phyloP scores from a whole-genome alignment of 208 protist genomes.

The Crithidia sp. region DNA sequence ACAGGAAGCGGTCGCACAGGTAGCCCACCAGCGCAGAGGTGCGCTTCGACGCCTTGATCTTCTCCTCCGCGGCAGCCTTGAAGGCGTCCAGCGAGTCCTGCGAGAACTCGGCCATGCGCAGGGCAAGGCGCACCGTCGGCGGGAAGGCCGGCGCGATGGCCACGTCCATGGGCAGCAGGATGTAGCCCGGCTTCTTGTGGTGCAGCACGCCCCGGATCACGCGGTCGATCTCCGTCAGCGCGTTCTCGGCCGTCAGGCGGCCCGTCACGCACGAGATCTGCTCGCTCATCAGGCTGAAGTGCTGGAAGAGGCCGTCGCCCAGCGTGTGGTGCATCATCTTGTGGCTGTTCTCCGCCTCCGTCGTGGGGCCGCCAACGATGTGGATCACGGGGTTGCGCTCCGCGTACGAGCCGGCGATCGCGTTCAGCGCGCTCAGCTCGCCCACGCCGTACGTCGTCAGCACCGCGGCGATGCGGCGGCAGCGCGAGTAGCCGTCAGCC shows the following conservation, averaged over 20 bases:
- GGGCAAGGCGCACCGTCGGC: too few relatives aligned
- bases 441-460: slow-evolving; percentile 62
- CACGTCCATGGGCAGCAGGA: slow-evolving; percentile 41
- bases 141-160: slow-evolving; percentile 1
- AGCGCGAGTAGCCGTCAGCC: slow-evolving; percentile 51
- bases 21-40: slow-evolving; percentile 35
- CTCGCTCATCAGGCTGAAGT: slow-evolving; percentile 37
- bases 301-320: slow-evolving; percentile 41
- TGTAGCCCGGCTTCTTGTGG: slow-evolving; percentile 41
- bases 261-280: slow-evolving; percentile 31
- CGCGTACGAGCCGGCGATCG: slow-evolving; percentile 37
- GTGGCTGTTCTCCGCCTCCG: slow-evolving; percentile 17
- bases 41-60: slow-evolving; percentile 22
- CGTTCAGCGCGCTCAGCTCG: slow-evolving; percentile 58
- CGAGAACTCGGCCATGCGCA: not conserved
- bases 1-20: slow-evolving; percentile 51
- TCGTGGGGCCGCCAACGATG: slow-evolving; percentile 43
- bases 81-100: slow-evolving; percentile 25
- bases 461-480: slow-evolving; percentile 49
- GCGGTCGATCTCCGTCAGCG: slow-evolving; percentile 41
- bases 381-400: slow-evolving; percentile 47
- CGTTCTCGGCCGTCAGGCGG: slow-evolving; percentile 26
- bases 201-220: slow-evolving; percentile 31
- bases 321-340: slow-evolving; percentile 48
- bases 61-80: slow-evolving; percentile 34